phyloP scores from a whole-genome alignment of 306 rosid species.

The Corylus heterophylla region DNA sequence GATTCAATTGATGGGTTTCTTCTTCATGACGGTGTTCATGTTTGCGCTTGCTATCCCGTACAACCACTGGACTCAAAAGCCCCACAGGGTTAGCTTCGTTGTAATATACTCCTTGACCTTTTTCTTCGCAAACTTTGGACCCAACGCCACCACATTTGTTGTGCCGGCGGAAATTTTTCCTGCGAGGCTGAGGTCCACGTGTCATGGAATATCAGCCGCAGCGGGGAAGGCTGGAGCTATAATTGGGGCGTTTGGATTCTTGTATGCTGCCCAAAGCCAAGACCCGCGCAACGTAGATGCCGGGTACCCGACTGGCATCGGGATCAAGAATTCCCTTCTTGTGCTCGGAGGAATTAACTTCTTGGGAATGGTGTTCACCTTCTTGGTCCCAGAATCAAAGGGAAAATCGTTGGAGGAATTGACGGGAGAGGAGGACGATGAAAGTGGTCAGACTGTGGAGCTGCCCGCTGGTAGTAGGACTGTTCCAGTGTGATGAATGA shows the following conservation, averaged over 20 bases:
- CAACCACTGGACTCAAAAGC: not conserved
- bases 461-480: not conserved
- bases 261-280: conserved; percentile 19
- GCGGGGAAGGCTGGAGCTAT: conserved; percentile 11
- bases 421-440: conserved; percentile 3
- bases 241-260: conserved; percentile 16
- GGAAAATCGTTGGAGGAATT: conserved; percentile 21
- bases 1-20: conserved; percentile 23
- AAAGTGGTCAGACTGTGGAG: not conserved
- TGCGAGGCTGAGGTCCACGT: conserved; percentile 18
- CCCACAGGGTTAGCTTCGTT: not conserved
- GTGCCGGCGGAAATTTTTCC: conserved; percentile 27
- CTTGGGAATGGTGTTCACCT: conserved; percentile 12
- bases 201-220: conserved; percentile 15
- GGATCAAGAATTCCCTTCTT: conserved; percentile 12
- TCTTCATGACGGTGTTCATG: conserved; percentile 13
- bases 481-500: not conserved
- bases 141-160: conserved; percentile 16
- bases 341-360: conserved; percentile 8
- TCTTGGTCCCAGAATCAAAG: conserved; percentile 18
- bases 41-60: conserved; percentile 17
- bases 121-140: conserved; percentile 18
- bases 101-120: conserved; percentile 14
- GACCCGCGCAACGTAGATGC: not conserved
- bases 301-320: conserved; percentile 10